phyloP scores from a whole-genome alignment of 257 asterid genomes.

The Echium plantagineum region DNA sequence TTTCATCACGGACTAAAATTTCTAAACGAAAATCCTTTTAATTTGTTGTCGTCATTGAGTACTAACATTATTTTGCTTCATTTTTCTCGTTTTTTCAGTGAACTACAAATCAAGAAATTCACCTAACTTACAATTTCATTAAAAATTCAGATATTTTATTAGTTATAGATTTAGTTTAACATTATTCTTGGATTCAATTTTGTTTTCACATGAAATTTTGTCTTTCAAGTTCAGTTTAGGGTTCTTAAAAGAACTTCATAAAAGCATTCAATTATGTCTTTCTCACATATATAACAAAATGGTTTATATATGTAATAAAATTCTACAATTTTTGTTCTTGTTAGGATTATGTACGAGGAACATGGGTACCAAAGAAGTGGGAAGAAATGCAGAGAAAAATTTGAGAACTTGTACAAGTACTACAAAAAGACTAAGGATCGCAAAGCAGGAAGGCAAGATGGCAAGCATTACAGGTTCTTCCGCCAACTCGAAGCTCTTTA shows the following conservation, averaged over 20 bases:
- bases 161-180: neutral
- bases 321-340: neutral
- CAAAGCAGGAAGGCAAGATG: slow-evolving; percentile 92
- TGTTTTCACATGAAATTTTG: neutral
- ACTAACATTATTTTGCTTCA: neutral
- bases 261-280: neutral
- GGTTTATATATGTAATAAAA: too few species aligned
- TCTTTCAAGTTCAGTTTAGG: neutral
- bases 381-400: slow-evolving; percentile 94
- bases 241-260: neutral
- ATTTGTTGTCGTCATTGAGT: neutral
- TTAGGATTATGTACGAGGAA: slow-evolving; percentile 88
- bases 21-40: neutral
- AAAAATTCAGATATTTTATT: too few species aligned
- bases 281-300: too few species aligned
- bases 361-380: slow-evolving; percentile 91
- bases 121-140: neutral
- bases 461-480: slow-evolving; percentile 86
- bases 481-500: slow-evolving; percentile 97
- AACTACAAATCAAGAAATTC: neutral
- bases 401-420: slow-evolving; percentile 88
- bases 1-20: neutral
- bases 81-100: too few species aligned
- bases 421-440: slow-evolving; percentile 98
- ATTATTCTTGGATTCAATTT: too few species aligned